These are phyloP conservation scores for Haberlea rhodopensis DNA, from an alignment of 257 asterid species.

Conservation along the genomic window DNA sequence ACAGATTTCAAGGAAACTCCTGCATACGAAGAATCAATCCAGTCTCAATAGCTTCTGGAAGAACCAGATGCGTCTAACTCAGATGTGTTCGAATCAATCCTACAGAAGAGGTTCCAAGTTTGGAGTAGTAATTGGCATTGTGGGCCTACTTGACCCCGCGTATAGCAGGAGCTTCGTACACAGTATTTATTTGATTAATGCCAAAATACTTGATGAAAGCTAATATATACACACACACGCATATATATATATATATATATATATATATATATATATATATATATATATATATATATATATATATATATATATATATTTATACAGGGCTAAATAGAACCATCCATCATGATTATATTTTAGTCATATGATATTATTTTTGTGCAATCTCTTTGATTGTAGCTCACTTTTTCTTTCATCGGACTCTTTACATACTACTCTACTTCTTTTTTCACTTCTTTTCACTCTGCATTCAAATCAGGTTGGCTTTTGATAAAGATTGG, in stretches of 20 bases:
- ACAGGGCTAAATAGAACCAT: no score
- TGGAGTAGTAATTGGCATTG: constrained; percentile 47
- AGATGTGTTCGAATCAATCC: constrained; percentile 89
- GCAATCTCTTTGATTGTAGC: constrained; percentile 35
- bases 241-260: no score
- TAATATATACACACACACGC: no score
- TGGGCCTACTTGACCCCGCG: no score
- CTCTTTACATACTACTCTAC: constrained; percentile 36
- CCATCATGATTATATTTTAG: no score
- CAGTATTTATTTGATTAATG: no score
- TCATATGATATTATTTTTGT: no score
- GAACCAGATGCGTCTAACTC: constrained; percentile 72
- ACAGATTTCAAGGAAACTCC: constrained; percentile 90
- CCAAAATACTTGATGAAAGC: no score
- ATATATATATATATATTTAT: no score
- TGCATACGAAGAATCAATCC: constrained; percentile 76
- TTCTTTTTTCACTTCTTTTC: constrained; percentile 34
- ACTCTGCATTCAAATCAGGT: constrained; percentile 36
- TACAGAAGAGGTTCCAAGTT: constrained; percentile 81
- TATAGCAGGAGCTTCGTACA: no score
- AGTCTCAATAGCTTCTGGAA: constrained; percentile 72
- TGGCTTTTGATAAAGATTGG: background rate
- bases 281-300: no score
- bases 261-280: no score
- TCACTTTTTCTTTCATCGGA: constrained; percentile 48